Evolutionary conservation across 2,329 filamentous ascomycete species (phyloP).

Genomic region (Aspergillus niger): DNA sequence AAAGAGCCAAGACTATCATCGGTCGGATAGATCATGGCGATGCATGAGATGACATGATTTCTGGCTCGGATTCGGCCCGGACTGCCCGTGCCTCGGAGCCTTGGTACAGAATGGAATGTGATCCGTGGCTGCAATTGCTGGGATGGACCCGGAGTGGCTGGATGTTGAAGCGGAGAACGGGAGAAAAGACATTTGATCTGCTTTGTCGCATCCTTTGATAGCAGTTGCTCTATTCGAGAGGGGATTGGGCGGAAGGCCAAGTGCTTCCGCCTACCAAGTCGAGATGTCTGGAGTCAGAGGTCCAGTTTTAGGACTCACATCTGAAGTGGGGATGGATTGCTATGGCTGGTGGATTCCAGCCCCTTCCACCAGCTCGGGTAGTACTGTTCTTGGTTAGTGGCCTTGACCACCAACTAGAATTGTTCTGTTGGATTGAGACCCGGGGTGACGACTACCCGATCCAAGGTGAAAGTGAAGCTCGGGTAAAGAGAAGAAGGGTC

Average conservation of each 20-base stretch:
- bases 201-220: neutral
- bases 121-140: neutral
- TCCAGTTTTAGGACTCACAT: too few relatives aligned
- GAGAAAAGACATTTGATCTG: neutral
- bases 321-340: neutral
- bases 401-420: neutral
- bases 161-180: neutral
- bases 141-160: neutral
- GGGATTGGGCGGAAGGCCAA: neutral
- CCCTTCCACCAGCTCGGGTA: neutral
- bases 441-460: neutral
- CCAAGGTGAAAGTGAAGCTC: neutral
- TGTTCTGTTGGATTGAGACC: too few relatives aligned
- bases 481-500: neutral
- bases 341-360: neutral
- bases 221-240: neutral
- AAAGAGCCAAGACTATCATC: neutral
- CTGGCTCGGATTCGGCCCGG: neutral
- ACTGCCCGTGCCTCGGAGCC: neutral
- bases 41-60: slow-evolving; percentile 1
- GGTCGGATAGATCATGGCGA: neutral
- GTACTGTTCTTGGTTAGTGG: neutral
- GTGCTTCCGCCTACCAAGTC: neutral
- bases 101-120: neutral
- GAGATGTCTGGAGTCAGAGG: too few relatives aligned